Base-by-base conservation (phyloP, 805 yeast genomes). In the Cyberlindnera amylophila region DNA sequence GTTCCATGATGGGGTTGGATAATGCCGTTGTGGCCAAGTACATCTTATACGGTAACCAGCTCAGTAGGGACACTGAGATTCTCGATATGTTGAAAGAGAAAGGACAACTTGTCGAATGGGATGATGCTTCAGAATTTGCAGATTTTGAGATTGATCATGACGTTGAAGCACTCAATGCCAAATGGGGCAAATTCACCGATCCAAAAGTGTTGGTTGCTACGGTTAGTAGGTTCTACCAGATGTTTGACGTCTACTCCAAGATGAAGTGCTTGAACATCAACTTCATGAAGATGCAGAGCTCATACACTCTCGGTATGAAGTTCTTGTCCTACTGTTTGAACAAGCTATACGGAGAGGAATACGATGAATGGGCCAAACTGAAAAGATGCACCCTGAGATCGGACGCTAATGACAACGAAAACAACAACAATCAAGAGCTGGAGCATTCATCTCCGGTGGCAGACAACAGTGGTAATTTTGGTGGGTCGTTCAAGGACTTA, bases 401-500 rank as follows among this genome's bases (percentile, higher is more conserved):
- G 24, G 9, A 21, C 24, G 24, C 24, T 9, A 21, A 21, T 21
- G 9, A 21, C 9, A 21, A 21, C 24, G 9, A 21, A 9, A 21
- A 21, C 24, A 21, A 9, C 24, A 21, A 6, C 9, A 21, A 21
- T 6, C 8, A 21, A 21, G 24, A 21, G 24, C 9, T 6, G 8
- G 24, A 21, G 6, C 24, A 21, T 9, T 9, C 24, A 21, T 21
- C 24, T 21, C 24, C 24, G 6, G 24, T 21, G 6, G 19, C 23
- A 15, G n/a, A 30, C 10, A 21, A 10, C 34, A 41, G 11, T 28
- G 45, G 17, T 11, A 12, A 19, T 6, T 43, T 43, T 35, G 43
- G 43, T 13, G 43, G 43, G 2, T 43, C 46, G 4, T 43, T 43
- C 41, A 43, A 43, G 18, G 46, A 43, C 16, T 26, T 43, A 4